Evolutionary conservation across 208 protist genomes (phyloP), one percentile per base, ranked within the genome.

Genomic region (Crithidia sp.): DNA sequence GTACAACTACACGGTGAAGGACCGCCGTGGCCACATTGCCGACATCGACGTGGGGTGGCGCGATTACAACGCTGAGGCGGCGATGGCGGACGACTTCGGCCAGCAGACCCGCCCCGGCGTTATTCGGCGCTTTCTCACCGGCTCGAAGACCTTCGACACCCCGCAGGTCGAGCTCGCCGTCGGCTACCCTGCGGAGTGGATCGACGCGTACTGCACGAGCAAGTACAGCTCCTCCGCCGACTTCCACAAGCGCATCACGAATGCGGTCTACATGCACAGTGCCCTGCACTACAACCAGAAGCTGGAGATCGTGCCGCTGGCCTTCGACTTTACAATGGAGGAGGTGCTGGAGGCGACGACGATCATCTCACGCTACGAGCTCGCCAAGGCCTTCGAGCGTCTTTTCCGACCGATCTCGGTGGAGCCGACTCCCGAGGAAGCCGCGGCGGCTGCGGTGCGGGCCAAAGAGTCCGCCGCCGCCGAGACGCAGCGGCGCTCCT

Each of bases 111-210:
- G 49, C 13, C 73, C 77, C 2, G 69, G 77, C 5, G 70, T 86
- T 14, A 44, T 82, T 39, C 67, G 71, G 2, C 81, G 81, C 6
- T 17, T 83, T 40, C 52, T 84, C 5, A 74, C 58, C 8, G 74
- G 82, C 5, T 55, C 75, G 12, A 56, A 71, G 37, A 19, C 37
- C 37, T 76, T 77, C 59, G 66, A 77, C 44, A 78, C 66, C 7
- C 91, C 83, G 53, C 86, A 84, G 49, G 86, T 94, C 28, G 91
- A 92, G 77, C 77, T 96, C 4, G 85, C 87, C 17, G 85, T 96
- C 4, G 91, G 91, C 57, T 96, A 94, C 72, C 91, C 91, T 4
- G 85, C 86, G 0, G 89, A 96, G 76, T 96, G 91, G 91, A 90
- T 96, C 57, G 86, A 92, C 65, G 43, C 53, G 14, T 83, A 89